phyloP scores from a whole-genome alignment of 305 asterid genomes.

The Fraxinus dipetala region DNA sequence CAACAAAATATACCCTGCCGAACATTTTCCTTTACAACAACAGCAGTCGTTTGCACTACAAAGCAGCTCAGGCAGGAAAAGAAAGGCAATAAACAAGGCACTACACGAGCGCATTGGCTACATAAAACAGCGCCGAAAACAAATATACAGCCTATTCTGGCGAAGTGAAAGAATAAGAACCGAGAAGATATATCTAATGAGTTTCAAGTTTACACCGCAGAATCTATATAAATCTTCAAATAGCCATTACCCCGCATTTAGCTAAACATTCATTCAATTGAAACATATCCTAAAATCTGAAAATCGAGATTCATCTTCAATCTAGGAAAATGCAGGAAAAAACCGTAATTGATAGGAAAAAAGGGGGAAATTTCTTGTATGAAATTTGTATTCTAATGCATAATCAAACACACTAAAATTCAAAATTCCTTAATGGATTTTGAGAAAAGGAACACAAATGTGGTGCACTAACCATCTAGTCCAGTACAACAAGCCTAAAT shows the following conservation, averaged over 20 bases:
- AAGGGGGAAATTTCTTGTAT: neutral
- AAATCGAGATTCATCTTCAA: neutral
- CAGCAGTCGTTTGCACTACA: no score
- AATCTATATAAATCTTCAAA: no score
- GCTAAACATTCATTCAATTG: neutral
- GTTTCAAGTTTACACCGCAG: no score
- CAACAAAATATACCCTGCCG: no score
- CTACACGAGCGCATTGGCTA: neutral
- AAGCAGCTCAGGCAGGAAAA: no score
- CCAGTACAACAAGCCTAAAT: conserved; percentile 40
- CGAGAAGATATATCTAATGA: no score
- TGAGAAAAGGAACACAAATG: conserved; percentile 21
- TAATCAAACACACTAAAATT: conserved; percentile 15
- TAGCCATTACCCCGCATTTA: no score
- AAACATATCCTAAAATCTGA: no score
- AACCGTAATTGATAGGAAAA: neutral
- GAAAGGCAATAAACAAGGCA: neutral
- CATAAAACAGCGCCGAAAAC: no score
- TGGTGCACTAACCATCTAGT: conserved; percentile 41
- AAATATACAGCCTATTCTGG: no score
- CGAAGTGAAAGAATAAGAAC: no score
- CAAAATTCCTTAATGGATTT: conserved; percentile 25
- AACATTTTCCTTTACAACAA: no score
- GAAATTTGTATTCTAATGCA: conserved; percentile 14
- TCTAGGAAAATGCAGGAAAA: neutral